A percentile compares a stretch with the other conserved stretches of the same genome.
phyloP scores from a whole-genome alignment of 306 rosid genomes.

The apple (Malus domestica) region ASM211411v1 NC_041796.1:27446501-27447000 shows the following conservation, averaged over 20 bases:
- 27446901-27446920: no score
- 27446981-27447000: no score
- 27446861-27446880: neutral
- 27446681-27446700: conserved; percentile 94
- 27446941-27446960: no score
- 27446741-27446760: conserved; percentile 85
- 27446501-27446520: conserved; percentile 92
- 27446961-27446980: no score
- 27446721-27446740: conserved; percentile 79
- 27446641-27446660: conserved; percentile 86
- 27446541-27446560: conserved; percentile 77
- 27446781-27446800: conserved; percentile 59
- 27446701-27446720: conserved; percentile 95
- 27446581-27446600: conserved; percentile 83
- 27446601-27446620: conserved; percentile 94
- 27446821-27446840: neutral
- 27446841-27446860: neutral
- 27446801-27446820: neutral
- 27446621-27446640: conserved; percentile 71
- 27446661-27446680: conserved; percentile 70
- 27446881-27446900: neutral
- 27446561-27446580: conserved; percentile 74
- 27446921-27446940: no score
- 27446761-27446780: conserved; percentile 89
- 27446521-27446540: conserved; percentile 83